Conservation (phyloP, 768 basidiomycete genomes). For the Amanita fuliginea region DNA sequence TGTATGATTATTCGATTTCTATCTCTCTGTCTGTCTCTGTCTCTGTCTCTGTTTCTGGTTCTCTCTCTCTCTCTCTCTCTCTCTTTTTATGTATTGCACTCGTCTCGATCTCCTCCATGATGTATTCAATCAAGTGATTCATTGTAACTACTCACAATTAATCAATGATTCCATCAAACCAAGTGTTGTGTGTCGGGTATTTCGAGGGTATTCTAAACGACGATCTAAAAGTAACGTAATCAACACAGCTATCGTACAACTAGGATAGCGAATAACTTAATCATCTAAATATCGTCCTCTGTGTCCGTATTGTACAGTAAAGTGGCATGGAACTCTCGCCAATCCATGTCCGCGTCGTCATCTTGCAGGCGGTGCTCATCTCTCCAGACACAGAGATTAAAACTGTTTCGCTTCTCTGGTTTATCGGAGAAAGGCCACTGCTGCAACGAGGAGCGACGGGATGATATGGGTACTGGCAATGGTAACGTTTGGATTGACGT, state of each 20-base stretch:
- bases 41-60: too few species aligned
- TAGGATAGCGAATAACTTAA: not conserved
- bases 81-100: not conserved
- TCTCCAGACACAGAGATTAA: not conserved
- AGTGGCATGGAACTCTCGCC: slow-evolving; percentile 47
- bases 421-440: not conserved
- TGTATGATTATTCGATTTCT: not conserved
- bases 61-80: not conserved
- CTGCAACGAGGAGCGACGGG: slow-evolving; percentile 1
- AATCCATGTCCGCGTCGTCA: slow-evolving; percentile 35
- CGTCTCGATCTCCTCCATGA: not conserved
- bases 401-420: not conserved
- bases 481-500: slow-evolving; percentile 18
- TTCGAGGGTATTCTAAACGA: not conserved
- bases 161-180: not conserved
- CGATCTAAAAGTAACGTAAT: not conserved
- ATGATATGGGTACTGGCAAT: slow-evolving; percentile 2
- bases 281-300: not conserved
- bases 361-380: not conserved
- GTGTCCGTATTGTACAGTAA: not conserved
- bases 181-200: not conserved
- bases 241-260: not conserved
- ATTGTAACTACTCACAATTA: not conserved
- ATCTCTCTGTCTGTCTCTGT: not conserved
- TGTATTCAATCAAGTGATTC: not conserved